A percentile compares a stretch with the other conserved stretches of the same genome.
Conservation (phyloP, 31 red algal genomes). For the Asparagopsis taxiformis region DNA sequence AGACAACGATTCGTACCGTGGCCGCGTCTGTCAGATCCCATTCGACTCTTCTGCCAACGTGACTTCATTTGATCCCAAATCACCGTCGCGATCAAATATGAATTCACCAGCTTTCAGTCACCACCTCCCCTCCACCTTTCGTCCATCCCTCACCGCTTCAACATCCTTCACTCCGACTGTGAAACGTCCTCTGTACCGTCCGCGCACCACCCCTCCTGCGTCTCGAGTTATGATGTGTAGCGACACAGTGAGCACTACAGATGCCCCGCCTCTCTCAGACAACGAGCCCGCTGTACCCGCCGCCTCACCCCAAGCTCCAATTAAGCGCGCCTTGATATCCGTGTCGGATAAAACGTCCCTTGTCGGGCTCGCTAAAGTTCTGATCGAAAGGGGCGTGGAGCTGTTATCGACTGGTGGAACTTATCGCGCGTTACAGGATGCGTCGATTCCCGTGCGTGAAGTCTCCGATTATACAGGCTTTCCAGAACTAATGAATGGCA, state of each 20-base stretch:
- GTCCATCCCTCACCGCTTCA: neutral
- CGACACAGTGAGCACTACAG: neutral
- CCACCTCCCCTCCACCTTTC: slow-evolving; percentile 1
- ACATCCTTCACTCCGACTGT: neutral
- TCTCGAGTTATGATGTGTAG: neutral
- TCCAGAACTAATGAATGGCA: slow-evolving; percentile 88
- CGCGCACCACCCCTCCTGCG: neutral
- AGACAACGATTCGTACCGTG: too few species aligned
- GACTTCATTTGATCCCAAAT: too few species aligned
- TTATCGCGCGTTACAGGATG: slow-evolving; percentile 40
- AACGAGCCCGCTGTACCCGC: neutral
- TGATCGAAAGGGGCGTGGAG: slow-evolving; percentile 80
- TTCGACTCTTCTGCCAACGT: too few species aligned
- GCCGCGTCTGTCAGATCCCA: too few species aligned
- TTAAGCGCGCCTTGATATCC: slow-evolving; percentile 85
- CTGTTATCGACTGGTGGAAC: slow-evolving; percentile 95
- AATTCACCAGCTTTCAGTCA: neutral
- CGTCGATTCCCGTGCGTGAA: slow-evolving; percentile 73
- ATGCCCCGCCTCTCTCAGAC: neutral
- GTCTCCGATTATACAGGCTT: slow-evolving; percentile 90
- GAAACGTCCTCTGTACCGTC: neutral
- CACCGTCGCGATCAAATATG: too few species aligned
- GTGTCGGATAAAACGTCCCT: slow-evolving; percentile 93
- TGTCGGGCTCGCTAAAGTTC: slow-evolving; percentile 56
- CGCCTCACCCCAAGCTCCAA: slow-evolving; percentile 15